Conservation (phyloP, 305 asterid genomes). For the Petunia hybrid region DNA sequence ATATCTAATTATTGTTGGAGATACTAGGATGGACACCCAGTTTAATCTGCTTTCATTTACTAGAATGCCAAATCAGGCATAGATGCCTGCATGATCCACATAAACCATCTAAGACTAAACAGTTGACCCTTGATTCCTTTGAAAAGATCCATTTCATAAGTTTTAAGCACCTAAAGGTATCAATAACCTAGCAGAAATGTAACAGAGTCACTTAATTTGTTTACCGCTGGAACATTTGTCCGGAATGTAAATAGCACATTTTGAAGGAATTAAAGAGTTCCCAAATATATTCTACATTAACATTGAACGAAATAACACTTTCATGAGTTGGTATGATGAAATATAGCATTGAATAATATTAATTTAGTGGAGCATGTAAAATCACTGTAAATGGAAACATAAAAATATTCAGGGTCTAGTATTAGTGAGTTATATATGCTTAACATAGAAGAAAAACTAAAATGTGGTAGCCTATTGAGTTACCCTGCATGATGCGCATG, state of each 20-base stretch:
- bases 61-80: constrained; percentile 85
- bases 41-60: constrained; percentile 89
- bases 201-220: not conserved
- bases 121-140: not conserved
- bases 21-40: constrained; percentile 73
- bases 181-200: not conserved
- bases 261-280: not conserved
- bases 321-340: not conserved
- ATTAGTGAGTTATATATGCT: not conserved
- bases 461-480: not conserved
- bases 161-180: not conserved
- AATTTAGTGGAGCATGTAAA: not conserved
- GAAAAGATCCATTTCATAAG: not conserved
- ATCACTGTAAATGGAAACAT: not conserved
- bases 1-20: constrained; percentile 71
- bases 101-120: not conserved
- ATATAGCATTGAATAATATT: not conserved
- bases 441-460: not conserved
- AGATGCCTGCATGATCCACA: constrained; percentile 53
- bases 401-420: not conserved
- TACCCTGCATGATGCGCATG: not conserved
- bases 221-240: not conserved
- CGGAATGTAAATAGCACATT: not conserved
- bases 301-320: not conserved
- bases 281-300: not conserved